Evolutionary conservation across 139 green algal genomes (phyloP), one percentile per base, ranked within the genome.

Genomic region (Ettlia oleoabundans): DNA sequence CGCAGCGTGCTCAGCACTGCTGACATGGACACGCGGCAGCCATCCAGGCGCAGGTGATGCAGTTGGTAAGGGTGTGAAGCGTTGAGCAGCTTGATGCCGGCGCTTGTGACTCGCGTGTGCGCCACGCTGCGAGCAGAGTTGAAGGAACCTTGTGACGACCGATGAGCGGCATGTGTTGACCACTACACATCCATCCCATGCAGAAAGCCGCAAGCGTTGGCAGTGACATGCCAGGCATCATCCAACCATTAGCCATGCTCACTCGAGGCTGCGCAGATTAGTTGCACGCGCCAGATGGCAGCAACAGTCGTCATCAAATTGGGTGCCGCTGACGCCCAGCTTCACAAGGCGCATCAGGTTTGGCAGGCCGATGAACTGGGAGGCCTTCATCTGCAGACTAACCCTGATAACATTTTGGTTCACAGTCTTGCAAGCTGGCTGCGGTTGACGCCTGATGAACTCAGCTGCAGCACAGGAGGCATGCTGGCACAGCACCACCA

Each of bases 301-400:
- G 53, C 73, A 80, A 52, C 73, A 52, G 22, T 24, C 73, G 52
- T 80, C 73, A 6, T 80, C 73, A 30, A 80, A 80, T 18, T 26
- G 21, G 10, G 73, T 80, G 35, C 33, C 32, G 26, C 52, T 53
- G 2, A 68, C 73, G 35, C 68, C 73, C 53, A 80, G 37, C 35
- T 80, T 53, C 2, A 19, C 52, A 24, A 80, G 26, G 53, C 28
- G 35, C 8, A 26, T 26, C 35, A 80, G 73, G 8, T 19, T 6
- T 26, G 73, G 24, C 52, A 80, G 51, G 0, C 73, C 73, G 0
- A 22, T 37, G 19, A 80, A 80, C 37, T 68, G 52, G 15, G 26
- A 15, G 1, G 52, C 53, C 37, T 22, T 26, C 73, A 80, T 66
- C 71, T 78, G 71, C 71, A 67, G 4, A 32, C 21, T 9, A 28